phyloP scores from a whole-genome alignment of 164 flowering plant species.

The Nymphaea thermarum region DNA sequence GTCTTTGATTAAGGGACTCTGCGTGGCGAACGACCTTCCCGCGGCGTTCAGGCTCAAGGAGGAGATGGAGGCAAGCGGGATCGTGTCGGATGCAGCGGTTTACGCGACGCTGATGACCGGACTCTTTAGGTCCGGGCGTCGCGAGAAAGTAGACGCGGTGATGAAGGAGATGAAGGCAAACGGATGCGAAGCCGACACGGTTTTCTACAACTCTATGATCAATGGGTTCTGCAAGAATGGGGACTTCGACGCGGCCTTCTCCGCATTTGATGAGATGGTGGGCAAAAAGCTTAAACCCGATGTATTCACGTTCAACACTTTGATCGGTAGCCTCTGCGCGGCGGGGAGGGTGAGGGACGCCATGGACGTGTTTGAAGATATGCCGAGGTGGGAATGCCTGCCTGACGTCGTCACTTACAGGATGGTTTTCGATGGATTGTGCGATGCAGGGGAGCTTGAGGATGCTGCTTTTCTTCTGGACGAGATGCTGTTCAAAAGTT shows the following conservation, averaged over 20 bases:
- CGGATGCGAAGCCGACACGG: slow-evolving; percentile 44
- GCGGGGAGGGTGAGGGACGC: slow-evolving; percentile 53
- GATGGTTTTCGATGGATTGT: slow-evolving; percentile 44
- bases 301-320: slow-evolving; percentile 45
- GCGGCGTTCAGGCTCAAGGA: slow-evolving; percentile 48
- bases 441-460: slow-evolving; percentile 25
- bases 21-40: slow-evolving; percentile 27
- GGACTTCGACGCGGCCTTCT: slow-evolving; percentile 38
- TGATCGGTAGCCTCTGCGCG: slow-evolving; percentile 36
- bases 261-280: slow-evolving; percentile 36
- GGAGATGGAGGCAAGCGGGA: slow-evolving; percentile 29
- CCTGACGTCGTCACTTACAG: slow-evolving; percentile 71
- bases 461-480: slow-evolving; percentile 53
- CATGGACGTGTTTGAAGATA: slow-evolving; percentile 47
- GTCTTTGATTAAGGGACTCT: slow-evolving; percentile 54
- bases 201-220: slow-evolving; percentile 55
- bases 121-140: slow-evolving; percentile 36
- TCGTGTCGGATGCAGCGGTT: slow-evolving; percentile 32
- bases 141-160: slow-evolving; percentile 29
- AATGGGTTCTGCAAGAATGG: slow-evolving; percentile 40
- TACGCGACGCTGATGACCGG: slow-evolving; percentile 51
- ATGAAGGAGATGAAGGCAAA: slow-evolving; percentile 45
- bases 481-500: slow-evolving; percentile 68
- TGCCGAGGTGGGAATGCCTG: slow-evolving; percentile 56
- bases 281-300: slow-evolving; percentile 39